Evolutionary conservation across 352 stramenopile species (phyloP), one percentile per base, ranked within the genome.

Genomic region (Globisporangium okanoganense): DNA sequence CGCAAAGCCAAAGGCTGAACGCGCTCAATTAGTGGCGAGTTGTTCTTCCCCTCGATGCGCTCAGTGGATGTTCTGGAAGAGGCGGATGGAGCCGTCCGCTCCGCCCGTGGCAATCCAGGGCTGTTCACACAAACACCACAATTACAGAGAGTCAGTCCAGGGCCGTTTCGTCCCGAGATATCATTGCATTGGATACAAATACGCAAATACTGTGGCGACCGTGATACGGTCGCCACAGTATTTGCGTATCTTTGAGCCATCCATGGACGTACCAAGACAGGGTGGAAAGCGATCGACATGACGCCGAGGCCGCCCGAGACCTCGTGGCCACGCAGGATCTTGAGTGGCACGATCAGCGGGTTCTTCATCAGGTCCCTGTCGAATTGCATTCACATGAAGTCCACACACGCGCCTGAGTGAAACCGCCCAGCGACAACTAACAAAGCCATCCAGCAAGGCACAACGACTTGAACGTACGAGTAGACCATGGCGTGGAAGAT

Each of bases 401-500:
- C 9, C 40, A 40, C 18, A 51, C 10, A 0, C 13, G 3, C 22
- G 24, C 16, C 3, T 55, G 27, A 55, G 27, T 25, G 25, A 52
- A 16, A 56, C 36, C 36, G 45, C n/a, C n/a, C n/a, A 61, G 14
- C 51, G 33, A 56, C 58, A 47, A 61, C 18, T 43, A 25, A 58
- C 10, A 60, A 54, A 36, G 38, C 25, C 13, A 48, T 33, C 18
- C 6, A 45, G 20, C 27, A 31, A 44, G 50, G 16, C 22, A 44
- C 14, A 44, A 8, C 4, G 35, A 7, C 12, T 36, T 36, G 13
- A 14, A 91, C 85, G 80, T 92, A 94, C 85, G 87, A 98, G 82
- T 99, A 99, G 20, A 99, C 97, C 86, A 98, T 99, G 31, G 94
- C 90, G 72, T 99, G 98, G 83, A 99, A 99, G 43, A 99, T 96